These are phyloP conservation scores for Alnus glutinosa DNA, from an alignment of 306 rosid genomes.

Conservation along the genomic window DNA sequence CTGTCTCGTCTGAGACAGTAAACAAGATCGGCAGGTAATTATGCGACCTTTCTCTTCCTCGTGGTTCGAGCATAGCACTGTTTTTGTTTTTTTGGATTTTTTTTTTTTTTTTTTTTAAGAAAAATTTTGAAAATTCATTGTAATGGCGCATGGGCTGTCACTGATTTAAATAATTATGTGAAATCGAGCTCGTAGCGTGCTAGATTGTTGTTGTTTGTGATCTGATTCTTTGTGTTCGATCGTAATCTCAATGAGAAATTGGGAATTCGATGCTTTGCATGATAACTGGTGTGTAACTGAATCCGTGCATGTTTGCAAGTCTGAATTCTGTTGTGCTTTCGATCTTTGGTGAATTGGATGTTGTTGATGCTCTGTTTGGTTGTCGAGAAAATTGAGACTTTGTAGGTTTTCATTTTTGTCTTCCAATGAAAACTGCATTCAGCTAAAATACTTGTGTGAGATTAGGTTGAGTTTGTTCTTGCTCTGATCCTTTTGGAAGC, in stretches of 20 bases:
- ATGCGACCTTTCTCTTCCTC: conserved; percentile 25
- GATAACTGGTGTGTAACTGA: conserved; percentile 30
- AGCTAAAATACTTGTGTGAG: conserved; percentile 16
- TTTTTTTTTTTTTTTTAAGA: not conserved
- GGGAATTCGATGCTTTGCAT: conserved; percentile 28
- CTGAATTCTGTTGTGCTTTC: conserved; percentile 24
- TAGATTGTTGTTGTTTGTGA: conserved; percentile 17
- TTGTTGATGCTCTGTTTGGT: conserved; percentile 20
- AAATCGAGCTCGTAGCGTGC: conserved; percentile 37
- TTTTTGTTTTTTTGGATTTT: conserved; percentile 7
- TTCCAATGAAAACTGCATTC: conserved; percentile 4
- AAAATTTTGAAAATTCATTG: conserved; percentile 2
- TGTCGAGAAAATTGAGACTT: conserved; percentile 27
- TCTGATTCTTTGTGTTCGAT: conserved; percentile 35
- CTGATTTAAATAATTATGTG: conserved; percentile 38
- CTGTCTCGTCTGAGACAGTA: conserved; percentile 13
- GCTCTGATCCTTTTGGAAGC: conserved; percentile 25
- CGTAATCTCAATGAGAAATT: conserved; percentile 20
- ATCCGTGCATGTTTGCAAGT: conserved; percentile 11
- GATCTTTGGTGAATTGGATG: conserved; percentile 47
- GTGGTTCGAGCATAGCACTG: conserved; percentile 4
- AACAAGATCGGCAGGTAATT: conserved; percentile 71
- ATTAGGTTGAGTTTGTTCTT: conserved; percentile 29
- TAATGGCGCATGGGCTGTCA: conserved; percentile 22
- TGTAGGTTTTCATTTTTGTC: conserved; percentile 11